Percentiles rank a stretch among this genome's conserved stretches.
Evolutionary conservation across 805 yeast species (phyloP).

Genomic region (Cyberlindnera amylophila): DNA sequence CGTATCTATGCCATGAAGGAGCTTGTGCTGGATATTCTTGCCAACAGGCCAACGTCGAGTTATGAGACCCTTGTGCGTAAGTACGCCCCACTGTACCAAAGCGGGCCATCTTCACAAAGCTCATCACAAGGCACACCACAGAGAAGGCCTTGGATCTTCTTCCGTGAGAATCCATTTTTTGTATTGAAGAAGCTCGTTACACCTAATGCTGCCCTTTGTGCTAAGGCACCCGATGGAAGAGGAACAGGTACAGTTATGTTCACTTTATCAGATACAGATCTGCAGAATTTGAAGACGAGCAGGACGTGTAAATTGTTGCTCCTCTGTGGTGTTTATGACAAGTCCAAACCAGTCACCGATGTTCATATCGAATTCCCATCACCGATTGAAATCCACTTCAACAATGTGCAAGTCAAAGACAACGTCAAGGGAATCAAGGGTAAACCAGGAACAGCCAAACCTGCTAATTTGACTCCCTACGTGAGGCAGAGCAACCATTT

Average conservation of each 20-base stretch:
- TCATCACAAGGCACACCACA: constrained; percentile 1
- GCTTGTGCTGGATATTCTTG: constrained; percentile 36
- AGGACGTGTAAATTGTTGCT: constrained; percentile 41
- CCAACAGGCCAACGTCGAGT: constrained; percentile 36
- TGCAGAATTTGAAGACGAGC: constrained; percentile 31
- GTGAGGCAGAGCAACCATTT: constrained; percentile 39
- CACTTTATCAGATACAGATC: constrained; percentile 40
- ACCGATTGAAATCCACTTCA: constrained; percentile 64
- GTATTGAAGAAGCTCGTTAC: constrained; percentile 43
- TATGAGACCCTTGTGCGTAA: constrained; percentile 30
- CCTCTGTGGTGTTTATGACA: constrained; percentile 47
- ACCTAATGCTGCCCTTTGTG: constrained; percentile 43
- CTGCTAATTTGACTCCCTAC: constrained; percentile 68
- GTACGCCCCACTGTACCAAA: constrained; percentile 3
- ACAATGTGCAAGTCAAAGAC: constrained; percentile 45
- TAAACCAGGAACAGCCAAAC: constrained; percentile 72
- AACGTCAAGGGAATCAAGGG: constrained; percentile 74
- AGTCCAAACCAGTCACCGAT: constrained; percentile 22
- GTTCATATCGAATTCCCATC: constrained; percentile 60
- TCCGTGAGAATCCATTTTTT: constrained; percentile 56
- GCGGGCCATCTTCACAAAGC: constrained; percentile 8
- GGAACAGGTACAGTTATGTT: constrained; percentile 44
- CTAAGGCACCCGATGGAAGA: constrained; percentile 38
- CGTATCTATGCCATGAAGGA: constrained; percentile 43
- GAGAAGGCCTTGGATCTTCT: constrained; percentile 41